These are phyloP conservation scores for Sclerotiophoma versabilis DNA, from an alignment of 2,329 filamentous ascomycete genomes.

Conservation along the genomic window DNA sequence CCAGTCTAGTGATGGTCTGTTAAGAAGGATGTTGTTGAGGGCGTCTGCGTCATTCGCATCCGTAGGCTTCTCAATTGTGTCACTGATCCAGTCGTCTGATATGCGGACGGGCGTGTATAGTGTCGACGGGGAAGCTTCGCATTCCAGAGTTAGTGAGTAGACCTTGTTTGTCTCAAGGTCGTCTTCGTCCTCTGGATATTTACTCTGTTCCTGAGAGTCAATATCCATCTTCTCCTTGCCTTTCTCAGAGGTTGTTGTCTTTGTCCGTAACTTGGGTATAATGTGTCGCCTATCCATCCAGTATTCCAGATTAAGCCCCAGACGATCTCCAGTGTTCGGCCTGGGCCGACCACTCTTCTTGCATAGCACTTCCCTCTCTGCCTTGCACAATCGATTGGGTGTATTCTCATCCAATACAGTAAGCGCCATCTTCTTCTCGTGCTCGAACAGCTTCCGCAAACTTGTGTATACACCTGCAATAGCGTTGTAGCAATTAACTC, in stretches of 20 bases:
- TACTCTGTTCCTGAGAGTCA: constrained; percentile 27
- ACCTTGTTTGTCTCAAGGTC: constrained; percentile 56
- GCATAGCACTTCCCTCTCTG: constrained; percentile 69
- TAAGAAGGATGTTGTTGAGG: constrained; percentile 51
- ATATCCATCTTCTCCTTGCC: constrained; percentile 49
- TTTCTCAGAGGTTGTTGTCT: constrained; percentile 46
- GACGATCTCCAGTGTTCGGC: constrained; percentile 71
- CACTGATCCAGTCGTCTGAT: constrained; percentile 76
- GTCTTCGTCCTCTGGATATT: constrained; percentile 43
- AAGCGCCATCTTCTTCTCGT: constrained; percentile 65
- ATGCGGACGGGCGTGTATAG: constrained; percentile 70
- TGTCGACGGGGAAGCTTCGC: constrained; percentile 57
- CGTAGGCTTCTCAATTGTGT: constrained; percentile 66
- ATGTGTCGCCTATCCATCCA: constrained; percentile 71
- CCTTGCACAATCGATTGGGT: constrained; percentile 53
- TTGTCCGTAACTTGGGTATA: constrained; percentile 26
- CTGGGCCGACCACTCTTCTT: constrained; percentile 72
- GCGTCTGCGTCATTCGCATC: constrained; percentile 45
- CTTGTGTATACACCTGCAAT: constrained; percentile 76
- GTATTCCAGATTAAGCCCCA: constrained; percentile 78
- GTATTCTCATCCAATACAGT: constrained; percentile 45
- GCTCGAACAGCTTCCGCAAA: constrained; percentile 71
- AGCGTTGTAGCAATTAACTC: constrained; percentile 78
- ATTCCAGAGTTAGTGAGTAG: constrained; percentile 74
- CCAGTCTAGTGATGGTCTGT: constrained; percentile 68